Percentiles rank a stretch among this genome's conserved stretches.
Conservation (phyloP, 495 filamentous ascomycete species). For the Penicillium nucicola region DNA sequence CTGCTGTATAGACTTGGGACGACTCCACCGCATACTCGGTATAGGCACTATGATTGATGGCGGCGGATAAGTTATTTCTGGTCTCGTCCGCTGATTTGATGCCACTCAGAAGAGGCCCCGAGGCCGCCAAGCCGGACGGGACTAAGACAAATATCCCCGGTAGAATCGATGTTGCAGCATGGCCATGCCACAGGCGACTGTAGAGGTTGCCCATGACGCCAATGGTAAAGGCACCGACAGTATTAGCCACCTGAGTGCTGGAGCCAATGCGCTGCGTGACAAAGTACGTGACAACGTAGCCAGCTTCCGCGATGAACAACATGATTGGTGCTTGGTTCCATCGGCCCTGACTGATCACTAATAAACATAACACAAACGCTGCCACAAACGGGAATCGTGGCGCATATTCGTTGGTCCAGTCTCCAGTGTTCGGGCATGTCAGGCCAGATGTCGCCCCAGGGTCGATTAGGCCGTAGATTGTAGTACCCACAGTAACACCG, state of each 20-base stretch:
- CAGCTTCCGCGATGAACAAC: slow-evolving; percentile 75
- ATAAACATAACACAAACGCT: slow-evolving; percentile 73
- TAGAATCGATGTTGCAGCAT: slow-evolving; percentile 82
- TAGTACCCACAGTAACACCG: slow-evolving; percentile 90
- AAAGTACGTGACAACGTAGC: slow-evolving; percentile 82
- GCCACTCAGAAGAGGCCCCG: slow-evolving; percentile 76
- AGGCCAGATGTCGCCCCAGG: slow-evolving; percentile 65
- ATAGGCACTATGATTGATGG: slow-evolving; percentile 31
- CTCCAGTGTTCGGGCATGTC: slow-evolving; percentile 58
- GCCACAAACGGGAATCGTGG: slow-evolving; percentile 61
- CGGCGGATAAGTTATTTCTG: slow-evolving; percentile 46
- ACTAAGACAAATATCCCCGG: slow-evolving; percentile 95
- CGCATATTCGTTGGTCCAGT: slow-evolving; percentile 37
- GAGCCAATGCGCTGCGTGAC: slow-evolving; percentile 59
- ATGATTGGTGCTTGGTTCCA: slow-evolving; percentile 87
- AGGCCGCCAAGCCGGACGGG: slow-evolving; percentile 80
- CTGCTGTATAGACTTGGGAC: slow-evolving; percentile 57
- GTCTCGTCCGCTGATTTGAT: slow-evolving; percentile 75
- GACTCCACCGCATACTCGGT: neutral
- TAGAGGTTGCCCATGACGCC: slow-evolving; percentile 87
- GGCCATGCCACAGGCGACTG: slow-evolving; percentile 73
- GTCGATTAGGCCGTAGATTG: slow-evolving; percentile 83
- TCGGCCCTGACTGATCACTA: slow-evolving; percentile 81
- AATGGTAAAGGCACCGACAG: slow-evolving; percentile 81
- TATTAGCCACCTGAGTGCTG: slow-evolving; percentile 79